Base-by-base conservation (phyloP, 2,329 filamentous ascomycete species). In the Lithohypha guttulata region DNA sequence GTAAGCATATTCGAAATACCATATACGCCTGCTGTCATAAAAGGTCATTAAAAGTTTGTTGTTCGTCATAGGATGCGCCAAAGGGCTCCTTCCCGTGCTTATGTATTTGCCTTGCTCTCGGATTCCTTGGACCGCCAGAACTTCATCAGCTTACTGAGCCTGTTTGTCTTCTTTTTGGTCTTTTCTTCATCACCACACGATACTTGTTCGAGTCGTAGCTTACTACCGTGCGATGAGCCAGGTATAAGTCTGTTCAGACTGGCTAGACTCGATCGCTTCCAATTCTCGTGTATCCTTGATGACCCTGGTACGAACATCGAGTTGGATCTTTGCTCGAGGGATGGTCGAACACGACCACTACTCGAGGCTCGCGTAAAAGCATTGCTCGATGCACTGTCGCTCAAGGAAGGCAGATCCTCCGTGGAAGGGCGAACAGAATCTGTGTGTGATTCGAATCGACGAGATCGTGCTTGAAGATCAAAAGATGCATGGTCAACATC, bases 91-190 rank as follows among this genome's bases (percentile, higher is more conserved):
- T n/a, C 17, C 6, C 14, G 6, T 6, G 29, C 17, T 14, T 14
- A 32, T 13, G 29, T 19, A 6, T 14, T 19, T 7, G n/a, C 7
- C 17, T 46, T 42, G 19, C 56, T 59, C 30, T 61, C 55, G 44
- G 65, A 67, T 36, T 68, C 66, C 49, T 64, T 68, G 17, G 56
- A 52, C 50, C 62, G 63, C 66, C 66, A 69, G 47, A 69, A 69
- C 43, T 64, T 59, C 59, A 68, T 63, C 30, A 68, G 50, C 38
- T 64, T 63, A 49, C 63, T 68, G 23, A 69, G 59, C 35, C 65
- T 58, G 40, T 59, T 59, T 27, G 56, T 55, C 48, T 65, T 68
- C 52, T 61, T 66, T 47, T 60, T 66, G 13, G 53, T 50, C 41
- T 53, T 61, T 23, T 51, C 51, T 27, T 57, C 52, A n/a, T 55